Evolutionary conservation across 129 eudicot species (phyloP).

Genomic region (Cynara cardunculus): DNA sequence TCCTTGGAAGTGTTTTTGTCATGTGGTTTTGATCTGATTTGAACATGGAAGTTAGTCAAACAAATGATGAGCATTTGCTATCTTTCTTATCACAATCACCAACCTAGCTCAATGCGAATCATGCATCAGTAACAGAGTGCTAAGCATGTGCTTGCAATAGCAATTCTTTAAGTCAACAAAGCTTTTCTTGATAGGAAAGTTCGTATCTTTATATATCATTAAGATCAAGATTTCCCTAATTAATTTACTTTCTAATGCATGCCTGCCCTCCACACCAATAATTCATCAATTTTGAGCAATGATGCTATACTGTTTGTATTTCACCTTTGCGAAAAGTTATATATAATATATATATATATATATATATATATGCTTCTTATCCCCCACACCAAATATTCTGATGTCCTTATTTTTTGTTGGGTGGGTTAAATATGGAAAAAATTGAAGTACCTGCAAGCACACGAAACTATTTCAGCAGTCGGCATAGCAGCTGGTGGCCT

Average conservation of each 20-base stretch:
- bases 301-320: not conserved
- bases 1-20: not conserved
- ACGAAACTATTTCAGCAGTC: not conserved
- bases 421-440: not conserved
- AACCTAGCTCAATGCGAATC: not conserved
- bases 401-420: not conserved
- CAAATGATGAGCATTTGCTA: conserved; percentile 13
- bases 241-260: not conserved
- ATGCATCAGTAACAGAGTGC: not conserved
- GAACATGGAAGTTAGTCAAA: conserved; percentile 9
- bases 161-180: conserved; percentile 1
- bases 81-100: conserved; percentile 9
- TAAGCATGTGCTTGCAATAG: not conserved
- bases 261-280: not conserved
- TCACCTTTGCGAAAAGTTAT: not conserved
- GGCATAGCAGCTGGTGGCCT: not conserved
- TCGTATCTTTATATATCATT: not conserved
- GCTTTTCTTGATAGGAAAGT: not conserved
- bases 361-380: not conserved
- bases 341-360: not conserved
- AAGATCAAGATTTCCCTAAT: not conserved
- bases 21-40: not conserved
- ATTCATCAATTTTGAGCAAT: not conserved
- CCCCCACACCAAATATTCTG: not conserved
- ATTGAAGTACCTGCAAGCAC: not conserved